Conservation (phyloP, 2,329 filamentous ascomycete species). For the Colletotrichum cuscutae region DNA sequence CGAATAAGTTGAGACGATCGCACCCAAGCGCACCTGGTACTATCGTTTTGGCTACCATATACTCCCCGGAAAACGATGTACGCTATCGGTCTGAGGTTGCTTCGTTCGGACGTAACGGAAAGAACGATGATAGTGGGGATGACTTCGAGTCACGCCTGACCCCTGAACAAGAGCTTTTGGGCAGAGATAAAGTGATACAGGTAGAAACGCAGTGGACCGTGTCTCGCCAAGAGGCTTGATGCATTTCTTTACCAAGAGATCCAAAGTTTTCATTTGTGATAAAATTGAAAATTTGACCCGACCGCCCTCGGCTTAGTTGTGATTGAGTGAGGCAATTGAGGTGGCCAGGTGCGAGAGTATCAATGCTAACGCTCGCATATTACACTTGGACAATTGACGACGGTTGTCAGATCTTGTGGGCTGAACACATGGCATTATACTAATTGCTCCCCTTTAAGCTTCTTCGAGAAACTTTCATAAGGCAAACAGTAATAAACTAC, state of each 20-base stretch:
- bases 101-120: not conserved
- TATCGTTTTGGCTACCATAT: not conserved
- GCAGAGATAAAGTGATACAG: not conserved
- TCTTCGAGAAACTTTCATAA: not conserved
- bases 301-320: too few relatives aligned
- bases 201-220: not conserved
- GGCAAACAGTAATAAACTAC: not conserved
- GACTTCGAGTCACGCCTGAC: not conserved
- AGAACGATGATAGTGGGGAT: not conserved
- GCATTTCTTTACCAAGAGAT: not conserved
- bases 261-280: not conserved
- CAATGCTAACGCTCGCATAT: not conserved
- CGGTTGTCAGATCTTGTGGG: not conserved
- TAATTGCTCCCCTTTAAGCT: not conserved
- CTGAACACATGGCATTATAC: not conserved
- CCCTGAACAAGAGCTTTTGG: not conserved
- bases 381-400: not conserved
- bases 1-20: not conserved
- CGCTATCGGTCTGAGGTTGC: not conserved
- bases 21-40: not conserved
- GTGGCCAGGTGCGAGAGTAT: too few relatives aligned
- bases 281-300: not conserved
- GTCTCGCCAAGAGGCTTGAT: not conserved
- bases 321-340: too few relatives aligned
- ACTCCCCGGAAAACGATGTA: not conserved